Evolutionary conservation across 192 early-diverging fungal genomes (phyloP), one percentile per base, ranked within the genome.

Genomic region (Geranomyces variabilis): DNA sequence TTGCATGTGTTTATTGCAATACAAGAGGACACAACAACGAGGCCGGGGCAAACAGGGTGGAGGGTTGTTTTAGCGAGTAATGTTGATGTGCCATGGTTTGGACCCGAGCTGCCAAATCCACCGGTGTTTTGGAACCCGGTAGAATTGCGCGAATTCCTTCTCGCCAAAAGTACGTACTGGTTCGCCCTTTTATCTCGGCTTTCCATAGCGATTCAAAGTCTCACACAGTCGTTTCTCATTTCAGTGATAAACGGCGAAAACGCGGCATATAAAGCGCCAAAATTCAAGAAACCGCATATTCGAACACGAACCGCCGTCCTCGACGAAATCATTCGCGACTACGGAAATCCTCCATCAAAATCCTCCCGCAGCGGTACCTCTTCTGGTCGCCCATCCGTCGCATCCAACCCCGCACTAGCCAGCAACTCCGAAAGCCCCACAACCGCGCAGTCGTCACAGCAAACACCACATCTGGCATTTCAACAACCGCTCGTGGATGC

Each of bases 191-290:
- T n/a, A 12, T 47, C 46, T 12, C 12, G 46, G 8, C 31, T 29
- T 19, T 60, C 31, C 58, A 19, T 29, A n/a, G n/a, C n/a, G n/a
- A n/a, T n/a, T n/a, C n/a, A n/a, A n/a, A n/a, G n/a, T 47, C 19
- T 19, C 19, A 14, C 46, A 47, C 12, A 19, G 12, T 19, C 75
- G 26, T 0, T 8, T 14, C n/a, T n/a, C n/a, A n/a, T 67, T 47
- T 33, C 62, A 81, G 81, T 77, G 53, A 77, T 84, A 36, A 84
- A 84, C 48, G 83, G 77, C 45, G 83, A 84, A 70, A 73, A 79
- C 55, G 76, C 83, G 9, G 76, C 83, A 0, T 80, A 80, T 63
- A 81, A 79, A 31, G 79, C 83, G 0, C 77, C 79, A 34, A 79
- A 74, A 28, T 84, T 84, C 45, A 22, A 30, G 17, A 79, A 73